Evolutionary conservation across 2,329 filamentous ascomycete species (phyloP), one percentile per base, ranked within the genome.

Genomic region (Fusarium longipes): DNA sequence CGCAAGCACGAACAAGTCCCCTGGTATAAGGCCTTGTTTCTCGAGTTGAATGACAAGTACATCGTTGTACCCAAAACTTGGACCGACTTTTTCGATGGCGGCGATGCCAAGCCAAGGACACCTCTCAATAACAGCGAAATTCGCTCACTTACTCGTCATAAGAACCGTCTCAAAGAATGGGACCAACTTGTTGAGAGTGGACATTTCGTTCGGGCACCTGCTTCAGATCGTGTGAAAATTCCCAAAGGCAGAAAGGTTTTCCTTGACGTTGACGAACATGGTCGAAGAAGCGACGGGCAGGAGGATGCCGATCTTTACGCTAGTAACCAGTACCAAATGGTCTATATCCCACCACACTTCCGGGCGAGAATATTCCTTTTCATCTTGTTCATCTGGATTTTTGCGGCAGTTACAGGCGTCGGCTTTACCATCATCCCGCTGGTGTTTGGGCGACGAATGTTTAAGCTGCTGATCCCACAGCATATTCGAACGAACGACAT

Each of bases 191-290:
- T 88, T 17, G 85, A 86, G 4, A 88, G 95, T 70, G 96, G 96
- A 7, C 87, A 85, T 58, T 98, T 94, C 76, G 95, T 97, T 24
- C 89, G 93, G 43, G 93, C 93, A n/a, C 96, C 96, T 12, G 94
- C 93, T 18, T 97, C 93, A 2, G 96, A 99, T 77, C 93, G 97
- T 76, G 92, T 97, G 68, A 93, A 96, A 74, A 94, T 98, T 33
- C 92, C 93, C 5, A 97, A 96, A 78, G 92, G 92, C 36, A 86
- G 85, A 44, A 82, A 84, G 17, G 94, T 97, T 5, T 98, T 99
- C 74, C 81, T 97, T 12, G 87, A 91, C 52, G 78, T 89, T 25
- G 91, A 93, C 62, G 81, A 87, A 40, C 84, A 89, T 36, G 78
- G 87, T 33, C 90, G 92, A 74, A 88, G 87, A 25, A 81, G 82